Conservation (phyloP, 371 early-diverging fungal genomes). For the Mucor lusitanicus region DNA sequence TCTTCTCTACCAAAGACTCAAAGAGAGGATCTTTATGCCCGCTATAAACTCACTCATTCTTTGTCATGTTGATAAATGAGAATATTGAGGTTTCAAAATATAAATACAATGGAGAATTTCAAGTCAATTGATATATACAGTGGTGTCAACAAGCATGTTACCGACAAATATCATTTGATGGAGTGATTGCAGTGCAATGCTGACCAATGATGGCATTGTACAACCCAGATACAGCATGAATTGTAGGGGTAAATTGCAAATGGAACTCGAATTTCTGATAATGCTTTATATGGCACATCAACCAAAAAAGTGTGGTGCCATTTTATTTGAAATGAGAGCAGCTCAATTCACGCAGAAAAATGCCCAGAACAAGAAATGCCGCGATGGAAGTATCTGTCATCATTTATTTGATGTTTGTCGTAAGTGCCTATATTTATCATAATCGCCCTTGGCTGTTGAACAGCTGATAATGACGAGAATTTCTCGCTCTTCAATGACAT, state of each 20-base stretch:
- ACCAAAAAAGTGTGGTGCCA: neutral
- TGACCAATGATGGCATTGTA: neutral
- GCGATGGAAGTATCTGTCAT: neutral
- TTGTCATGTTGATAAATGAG: too few species aligned
- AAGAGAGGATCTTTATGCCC: neutral
- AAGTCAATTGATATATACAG: neutral
- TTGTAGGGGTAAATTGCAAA: neutral
- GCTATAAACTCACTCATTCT: neutral
- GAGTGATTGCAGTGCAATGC: neutral
- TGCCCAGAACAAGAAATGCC: too few species aligned
- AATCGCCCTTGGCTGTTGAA: too few species aligned
- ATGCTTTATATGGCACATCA: neutral
- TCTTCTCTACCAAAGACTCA: neutral
- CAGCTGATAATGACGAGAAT: too few species aligned
- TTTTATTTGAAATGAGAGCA: neutral
- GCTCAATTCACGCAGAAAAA: too few species aligned
- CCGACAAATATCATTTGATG: neutral
- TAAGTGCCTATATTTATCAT: too few species aligned
- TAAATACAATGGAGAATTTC: neutral
- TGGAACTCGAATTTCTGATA: neutral
- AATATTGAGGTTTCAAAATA: too few species aligned
- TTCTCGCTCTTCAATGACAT: too few species aligned
- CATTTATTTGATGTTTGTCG: neutral
- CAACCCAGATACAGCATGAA: neutral
- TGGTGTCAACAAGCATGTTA: neutral